phyloP scores from a whole-genome alignment of 139 green algal genomes.

The Auxenochlorella pyrenoidosa region DNA sequence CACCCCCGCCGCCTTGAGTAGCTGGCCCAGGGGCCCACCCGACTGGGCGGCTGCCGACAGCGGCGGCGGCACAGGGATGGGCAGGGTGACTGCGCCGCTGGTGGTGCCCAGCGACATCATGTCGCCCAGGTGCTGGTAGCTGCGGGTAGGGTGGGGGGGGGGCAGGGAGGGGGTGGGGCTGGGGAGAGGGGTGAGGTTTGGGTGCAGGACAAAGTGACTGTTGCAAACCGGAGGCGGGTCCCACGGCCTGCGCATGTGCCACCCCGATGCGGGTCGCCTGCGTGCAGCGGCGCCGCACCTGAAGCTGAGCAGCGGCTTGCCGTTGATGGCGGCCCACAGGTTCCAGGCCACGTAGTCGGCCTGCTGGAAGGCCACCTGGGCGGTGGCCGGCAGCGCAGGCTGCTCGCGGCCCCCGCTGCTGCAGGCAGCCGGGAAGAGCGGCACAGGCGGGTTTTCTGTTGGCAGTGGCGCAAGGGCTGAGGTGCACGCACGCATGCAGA shows the following conservation, averaged over 20 bases:
- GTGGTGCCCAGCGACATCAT: slow-evolving; percentile 95
- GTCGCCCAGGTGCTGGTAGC: slow-evolving; percentile 97
- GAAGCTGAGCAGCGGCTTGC: slow-evolving; percentile 90
- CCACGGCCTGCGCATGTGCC: too few relatives aligned
- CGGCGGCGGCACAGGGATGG: slow-evolving; percentile 63
- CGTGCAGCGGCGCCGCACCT: slow-evolving; percentile 48
- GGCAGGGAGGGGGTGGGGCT: not conserved
- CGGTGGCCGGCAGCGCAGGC: slow-evolving; percentile 67
- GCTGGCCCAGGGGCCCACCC: slow-evolving; percentile 61
- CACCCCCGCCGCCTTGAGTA: slow-evolving; percentile 67
- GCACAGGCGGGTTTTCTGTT: not conserved
- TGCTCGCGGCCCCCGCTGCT: not conserved
- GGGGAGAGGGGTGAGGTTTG: not conserved
- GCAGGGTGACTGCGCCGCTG: slow-evolving; percentile 84
- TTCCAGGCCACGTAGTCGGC: slow-evolving; percentile 99
- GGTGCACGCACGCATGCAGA: too few relatives aligned
- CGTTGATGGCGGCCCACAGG: slow-evolving; percentile 94
- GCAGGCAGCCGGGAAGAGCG: not conserved
- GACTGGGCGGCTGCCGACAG: slow-evolving; percentile 56
- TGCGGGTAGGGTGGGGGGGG: slow-evolving; percentile 10
- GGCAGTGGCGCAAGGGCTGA: not conserved
- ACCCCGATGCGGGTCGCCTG: too few relatives aligned
- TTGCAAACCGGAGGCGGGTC: too few relatives aligned
- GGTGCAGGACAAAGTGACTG: too few relatives aligned
- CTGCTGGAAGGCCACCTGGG: slow-evolving; percentile 98